Evolutionary conservation across 2,329 filamentous ascomycete genomes (phyloP).

Genomic region (Arthrobotrys conoides): DNA sequence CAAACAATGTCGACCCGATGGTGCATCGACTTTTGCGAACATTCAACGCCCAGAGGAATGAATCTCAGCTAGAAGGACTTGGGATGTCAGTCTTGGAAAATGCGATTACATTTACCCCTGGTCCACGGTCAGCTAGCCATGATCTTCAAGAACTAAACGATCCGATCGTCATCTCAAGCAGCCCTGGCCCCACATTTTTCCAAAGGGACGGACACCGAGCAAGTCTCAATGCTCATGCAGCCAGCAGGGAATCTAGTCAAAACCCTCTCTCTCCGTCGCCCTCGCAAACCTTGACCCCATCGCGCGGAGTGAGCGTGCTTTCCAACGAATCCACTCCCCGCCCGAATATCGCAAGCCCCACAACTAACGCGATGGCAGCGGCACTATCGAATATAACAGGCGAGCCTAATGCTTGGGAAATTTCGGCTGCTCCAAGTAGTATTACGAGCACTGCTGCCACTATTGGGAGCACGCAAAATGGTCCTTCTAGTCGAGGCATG

Average conservation of each 20-base stretch:
- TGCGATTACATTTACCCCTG: background rate
- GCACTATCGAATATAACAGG: conserved; percentile 28
- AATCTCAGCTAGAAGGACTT: conserved; percentile 49
- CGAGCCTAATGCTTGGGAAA: conserved; percentile 38
- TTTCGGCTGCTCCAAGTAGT: conserved; percentile 5
- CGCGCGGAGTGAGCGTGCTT: conserved; percentile 33
- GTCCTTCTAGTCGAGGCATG: conserved; percentile 42
- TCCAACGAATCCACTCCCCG: conserved; percentile 14
- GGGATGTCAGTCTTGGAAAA: conserved; percentile 40
- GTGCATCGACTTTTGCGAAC: conserved; percentile 49
- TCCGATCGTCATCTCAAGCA: conserved; percentile 52
- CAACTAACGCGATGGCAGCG: conserved; percentile 26
- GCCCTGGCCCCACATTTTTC: conserved; percentile 35
- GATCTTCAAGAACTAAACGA: conserved; percentile 56
- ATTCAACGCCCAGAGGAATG: conserved; percentile 56
- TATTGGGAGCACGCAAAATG: conserved; percentile 29
- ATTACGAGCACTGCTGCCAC: conserved; percentile 27
- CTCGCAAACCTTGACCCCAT: conserved; percentile 4
- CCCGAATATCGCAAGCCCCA: conserved; percentile 9
- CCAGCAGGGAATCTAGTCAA: conserved; percentile 28
- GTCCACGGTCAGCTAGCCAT: conserved; percentile 41
- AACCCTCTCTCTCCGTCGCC: conserved; percentile 28
- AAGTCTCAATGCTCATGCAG: conserved; percentile 6
- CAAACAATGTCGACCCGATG: conserved; percentile 44
- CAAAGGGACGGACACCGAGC: conserved; percentile 4